Conservation (phyloP, 352 stramenopile genomes). For the Pilasporangium apinafurcum region DNA sequence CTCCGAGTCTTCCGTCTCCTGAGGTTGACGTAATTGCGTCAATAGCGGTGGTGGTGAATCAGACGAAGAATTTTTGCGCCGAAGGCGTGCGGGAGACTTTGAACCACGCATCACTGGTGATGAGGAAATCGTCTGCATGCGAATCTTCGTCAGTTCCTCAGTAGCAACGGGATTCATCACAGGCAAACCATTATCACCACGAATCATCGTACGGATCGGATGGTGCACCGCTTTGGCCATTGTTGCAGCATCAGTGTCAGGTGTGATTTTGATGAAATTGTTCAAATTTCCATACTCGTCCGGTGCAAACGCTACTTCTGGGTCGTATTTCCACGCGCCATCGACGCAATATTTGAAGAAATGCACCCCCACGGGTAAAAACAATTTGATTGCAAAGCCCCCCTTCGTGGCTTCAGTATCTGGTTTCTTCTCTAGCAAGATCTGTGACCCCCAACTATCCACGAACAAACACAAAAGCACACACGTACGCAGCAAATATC, state of each 20-base stretch:
- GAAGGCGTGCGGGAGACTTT: constrained; percentile 12
- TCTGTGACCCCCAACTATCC: constrained; percentile 72
- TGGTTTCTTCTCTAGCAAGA: constrained; percentile 41
- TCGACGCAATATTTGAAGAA: constrained; percentile 81
- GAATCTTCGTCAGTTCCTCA: constrained; percentile 58
- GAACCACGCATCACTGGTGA: constrained; percentile 23
- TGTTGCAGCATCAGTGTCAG: constrained; percentile 16
- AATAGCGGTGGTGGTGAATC: constrained; percentile 9
- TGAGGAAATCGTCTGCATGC: constrained; percentile 44
- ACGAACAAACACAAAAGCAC: constrained; percentile 2
- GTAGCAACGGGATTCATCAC: constrained; percentile 69
- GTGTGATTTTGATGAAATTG: constrained; percentile 71
- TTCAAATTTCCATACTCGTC: constrained; percentile 87
- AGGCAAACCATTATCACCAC: constrained; percentile 41
- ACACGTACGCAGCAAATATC: too few species aligned
- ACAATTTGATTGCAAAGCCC: constrained; percentile 38
- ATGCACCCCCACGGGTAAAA: constrained; percentile 57
- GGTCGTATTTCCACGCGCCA: constrained; percentile 79
- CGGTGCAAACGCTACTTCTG: constrained; percentile 69
- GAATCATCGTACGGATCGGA: constrained; percentile 67
- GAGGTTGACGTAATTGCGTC: constrained; percentile 29
- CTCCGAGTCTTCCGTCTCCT: constrained; percentile 59
- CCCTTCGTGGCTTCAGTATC: constrained; percentile 2
- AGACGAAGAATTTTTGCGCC: constrained; percentile 2
- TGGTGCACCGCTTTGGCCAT: constrained; percentile 44